Evolutionary conservation across 495 filamentous ascomycete genomes (phyloP).

Genomic region (Achaetomiella virescens): DNA sequence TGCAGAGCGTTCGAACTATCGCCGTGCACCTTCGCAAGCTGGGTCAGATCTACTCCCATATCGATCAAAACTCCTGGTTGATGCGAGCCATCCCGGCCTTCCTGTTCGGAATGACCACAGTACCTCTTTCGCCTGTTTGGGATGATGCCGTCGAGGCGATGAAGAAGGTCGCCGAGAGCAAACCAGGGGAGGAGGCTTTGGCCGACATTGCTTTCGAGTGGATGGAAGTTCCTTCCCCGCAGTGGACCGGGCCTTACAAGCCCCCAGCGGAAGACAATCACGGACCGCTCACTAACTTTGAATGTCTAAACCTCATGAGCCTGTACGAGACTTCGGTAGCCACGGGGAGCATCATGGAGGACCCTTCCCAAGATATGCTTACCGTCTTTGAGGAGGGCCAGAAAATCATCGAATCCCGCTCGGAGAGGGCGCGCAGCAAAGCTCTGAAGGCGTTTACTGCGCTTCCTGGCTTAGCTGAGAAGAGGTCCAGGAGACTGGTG

Average conservation of each 20-base stretch:
- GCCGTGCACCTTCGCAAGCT: conserved; percentile 83
- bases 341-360: conserved; percentile 33
- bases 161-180: conserved; percentile 64
- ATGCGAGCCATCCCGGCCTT: conserved; percentile 68
- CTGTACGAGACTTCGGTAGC: conserved; percentile 44
- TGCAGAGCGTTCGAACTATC: conserved; percentile 67
- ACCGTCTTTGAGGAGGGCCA: conserved; percentile 45
- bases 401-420: conserved; percentile 33
- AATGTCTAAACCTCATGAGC: conserved; percentile 67
- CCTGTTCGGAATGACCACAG: conserved; percentile 82
- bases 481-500: conserved; percentile 72
- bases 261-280: conserved; percentile 19
- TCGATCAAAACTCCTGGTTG: conserved; percentile 56
- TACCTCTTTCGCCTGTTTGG: conserved; percentile 75
- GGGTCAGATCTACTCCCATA: conserved; percentile 51
- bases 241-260: conserved; percentile 35
- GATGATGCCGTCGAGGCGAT: conserved; percentile 72
- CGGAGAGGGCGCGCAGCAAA: conserved; percentile 56
- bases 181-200: conserved; percentile 65
- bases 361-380: conserved; percentile 44
- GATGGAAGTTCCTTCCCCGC: conserved; percentile 56
- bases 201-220: conserved; percentile 71
- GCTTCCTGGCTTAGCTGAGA: conserved; percentile 73
- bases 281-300: conserved; percentile 56
- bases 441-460: conserved; percentile 73